Evolutionary conservation across 2,329 filamentous ascomycete genomes (phyloP).

Genomic region (Cytospora mali): DNA sequence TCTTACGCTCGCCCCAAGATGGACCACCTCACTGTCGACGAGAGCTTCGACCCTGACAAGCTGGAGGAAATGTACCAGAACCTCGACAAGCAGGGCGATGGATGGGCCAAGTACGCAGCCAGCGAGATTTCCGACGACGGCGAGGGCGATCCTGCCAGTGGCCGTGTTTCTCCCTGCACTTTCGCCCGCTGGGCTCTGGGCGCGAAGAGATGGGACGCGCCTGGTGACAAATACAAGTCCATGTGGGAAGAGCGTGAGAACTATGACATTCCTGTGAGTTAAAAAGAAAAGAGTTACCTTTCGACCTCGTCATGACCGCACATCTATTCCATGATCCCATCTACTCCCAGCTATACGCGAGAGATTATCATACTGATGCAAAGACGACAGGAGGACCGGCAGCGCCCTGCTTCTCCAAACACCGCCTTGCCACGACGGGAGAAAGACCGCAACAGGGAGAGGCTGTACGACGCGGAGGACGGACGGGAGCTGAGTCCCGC

Average conservation of each 20-base stretch:
- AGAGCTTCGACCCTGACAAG: constrained; percentile 17
- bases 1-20: constrained; percentile 28
- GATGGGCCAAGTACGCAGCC: constrained; percentile 24
- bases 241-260: constrained; percentile 7
- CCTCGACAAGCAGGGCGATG: constrained; percentile 1
- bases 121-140: constrained; percentile 42
- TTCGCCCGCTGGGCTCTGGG: constrained; percentile 45
- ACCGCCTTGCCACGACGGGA: constrained; percentile 11
- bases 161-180: constrained; percentile 45
- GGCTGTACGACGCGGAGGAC: constrained; percentile 35
- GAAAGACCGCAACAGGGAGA: constrained; percentile 15
- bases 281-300: neutral
- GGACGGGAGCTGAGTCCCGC: constrained; percentile 25
- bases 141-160: constrained; percentile 43
- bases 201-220: constrained; percentile 36
- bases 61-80: constrained; percentile 8
- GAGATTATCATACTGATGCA: neutral
- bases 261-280: constrained; percentile 20
- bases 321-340: neutral
- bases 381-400: constrained; percentile 14
- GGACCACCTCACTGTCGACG: constrained; percentile 17
- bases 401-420: constrained; percentile 25
- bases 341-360: neutral
- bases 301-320: neutral
- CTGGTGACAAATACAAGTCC: constrained; percentile 17